A percentile compares a stretch with the other conserved stretches of the same genome.
These are phyloP conservation scores for Scytalidium sp. DNA, from an alignment of 2,329 filamentous ascomycete genomes.

Conservation along the genomic window DNA sequence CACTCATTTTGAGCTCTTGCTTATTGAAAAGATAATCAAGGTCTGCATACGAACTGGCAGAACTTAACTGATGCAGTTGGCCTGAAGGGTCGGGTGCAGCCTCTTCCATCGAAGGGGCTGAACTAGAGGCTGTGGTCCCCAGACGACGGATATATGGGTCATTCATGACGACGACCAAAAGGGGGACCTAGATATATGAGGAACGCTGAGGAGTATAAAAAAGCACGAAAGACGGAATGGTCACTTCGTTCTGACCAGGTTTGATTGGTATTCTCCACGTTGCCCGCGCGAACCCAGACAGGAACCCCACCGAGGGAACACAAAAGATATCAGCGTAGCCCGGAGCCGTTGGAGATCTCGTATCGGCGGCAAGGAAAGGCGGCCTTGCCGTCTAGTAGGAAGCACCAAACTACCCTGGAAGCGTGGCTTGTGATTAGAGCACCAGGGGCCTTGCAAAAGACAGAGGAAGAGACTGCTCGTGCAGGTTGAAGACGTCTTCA, in stretches of 20 bases:
- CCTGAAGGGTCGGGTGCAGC: not conserved
- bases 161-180: not conserved
- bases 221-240: too few species aligned
- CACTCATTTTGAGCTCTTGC: conserved; percentile 24
- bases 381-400: not conserved
- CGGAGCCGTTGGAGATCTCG: not conserved
- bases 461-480: not conserved
- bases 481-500: not conserved
- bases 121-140: not conserved
- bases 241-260: not conserved
- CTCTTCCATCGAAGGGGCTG: not conserved
- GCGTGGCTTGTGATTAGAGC: not conserved
- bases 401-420: not conserved
- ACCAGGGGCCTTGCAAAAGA: not conserved
- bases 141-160: not conserved
- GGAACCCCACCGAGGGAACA: not conserved
- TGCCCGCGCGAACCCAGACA: not conserved
- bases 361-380: not conserved
- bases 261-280: not conserved
- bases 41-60: conserved; percentile 24
- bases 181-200: not conserved
- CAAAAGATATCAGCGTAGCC: not conserved
- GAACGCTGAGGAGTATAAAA: not conserved
- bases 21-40: conserved; percentile 25
- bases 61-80: conserved; percentile 17